Percentiles rank a stretch among this genome's conserved stretches.
Evolutionary conservation across 306 rosid species (phyloP).

Genomic region (Vigna reflexopilosa): DNA sequence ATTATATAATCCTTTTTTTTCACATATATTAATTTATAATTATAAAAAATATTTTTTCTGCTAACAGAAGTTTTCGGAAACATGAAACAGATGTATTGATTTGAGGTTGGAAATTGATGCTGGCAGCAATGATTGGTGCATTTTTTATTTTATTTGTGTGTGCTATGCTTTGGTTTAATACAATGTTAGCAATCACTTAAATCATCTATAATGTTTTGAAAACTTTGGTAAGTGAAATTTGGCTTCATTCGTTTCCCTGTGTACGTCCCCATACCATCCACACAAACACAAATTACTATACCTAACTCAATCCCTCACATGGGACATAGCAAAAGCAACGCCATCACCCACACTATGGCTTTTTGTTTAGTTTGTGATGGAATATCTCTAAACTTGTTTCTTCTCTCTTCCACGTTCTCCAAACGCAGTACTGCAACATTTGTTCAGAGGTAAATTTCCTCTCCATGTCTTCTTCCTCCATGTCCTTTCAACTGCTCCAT

Average conservation of each 20-base stretch:
- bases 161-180: neutral
- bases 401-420: neutral
- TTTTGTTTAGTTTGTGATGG: neutral
- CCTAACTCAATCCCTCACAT: conserved; percentile 33
- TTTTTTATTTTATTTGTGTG: too few species aligned
- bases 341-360: neutral
- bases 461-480: conserved; percentile 33
- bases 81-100: too few species aligned
- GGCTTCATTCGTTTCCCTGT: conserved; percentile 33
- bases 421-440: neutral
- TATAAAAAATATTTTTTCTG: neutral
- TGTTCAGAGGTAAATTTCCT: conserved; percentile 39
- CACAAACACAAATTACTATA: conserved; percentile 12
- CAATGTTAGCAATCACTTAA: neutral
- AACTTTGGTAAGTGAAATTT: neutral
- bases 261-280: conserved; percentile 35
- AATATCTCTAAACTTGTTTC: neutral
- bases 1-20: too few species aligned
- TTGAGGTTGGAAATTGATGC: neutral
- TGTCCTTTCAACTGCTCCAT: neutral
- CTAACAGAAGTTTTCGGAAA: too few species aligned
- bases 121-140: neutral
- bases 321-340: neutral
- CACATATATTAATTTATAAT: neutral
- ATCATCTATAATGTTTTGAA: neutral